Evolutionary conservation across 1,284 basidiomycete genomes (phyloP), one percentile per base, ranked within the genome.

Genomic region (Cryptococcus sp.): DNA sequence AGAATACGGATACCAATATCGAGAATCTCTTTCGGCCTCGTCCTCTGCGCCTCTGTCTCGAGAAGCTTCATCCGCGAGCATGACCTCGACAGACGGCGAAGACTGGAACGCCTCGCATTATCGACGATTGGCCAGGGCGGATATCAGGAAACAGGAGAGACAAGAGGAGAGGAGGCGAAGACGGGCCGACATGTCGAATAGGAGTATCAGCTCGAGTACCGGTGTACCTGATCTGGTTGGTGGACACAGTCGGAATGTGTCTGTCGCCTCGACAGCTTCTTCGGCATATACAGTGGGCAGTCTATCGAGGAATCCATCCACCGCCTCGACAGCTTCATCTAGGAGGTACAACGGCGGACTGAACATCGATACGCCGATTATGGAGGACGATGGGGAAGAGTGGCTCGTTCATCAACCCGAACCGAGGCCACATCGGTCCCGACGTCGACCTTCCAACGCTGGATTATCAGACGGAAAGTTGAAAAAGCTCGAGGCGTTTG

Each of bases 101-200:
- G 62, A 66, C 11, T 65, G 63, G 60, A 56, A 61, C 32, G 67
- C 60, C 6, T 63, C 66, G 1, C 69, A 70, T 52, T 72, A 71
- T 48, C 63, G 70, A 22, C 56, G 69, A 28, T 49, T 72, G 51
- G 62, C 63, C 24, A 61, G 64, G 2, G 65, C 65, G 24, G 70
- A 72, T 31, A 52, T 67, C 28, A 56, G 66, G 18, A 58, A 57
- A 3, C 59, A 66, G 25, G 63, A 68, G 45, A 43, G 62, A n/a
- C 44, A 59, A 31, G 67, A 64, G 37, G 65, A 66, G 31, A 50
- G 68, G 43, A 46, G 62, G 39, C 50, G 61, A 32, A 49, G 66
- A n/a, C 48, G 63, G 24, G 63, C 55, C 10, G 63, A 63, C 37
- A 58, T 53, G 39, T 47, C 55, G 12, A 52, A 46, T 33, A 47